phyloP scores from a whole-genome alignment of 2,329 filamentous ascomycete genomes.

The Penicillium sp. region DNA sequence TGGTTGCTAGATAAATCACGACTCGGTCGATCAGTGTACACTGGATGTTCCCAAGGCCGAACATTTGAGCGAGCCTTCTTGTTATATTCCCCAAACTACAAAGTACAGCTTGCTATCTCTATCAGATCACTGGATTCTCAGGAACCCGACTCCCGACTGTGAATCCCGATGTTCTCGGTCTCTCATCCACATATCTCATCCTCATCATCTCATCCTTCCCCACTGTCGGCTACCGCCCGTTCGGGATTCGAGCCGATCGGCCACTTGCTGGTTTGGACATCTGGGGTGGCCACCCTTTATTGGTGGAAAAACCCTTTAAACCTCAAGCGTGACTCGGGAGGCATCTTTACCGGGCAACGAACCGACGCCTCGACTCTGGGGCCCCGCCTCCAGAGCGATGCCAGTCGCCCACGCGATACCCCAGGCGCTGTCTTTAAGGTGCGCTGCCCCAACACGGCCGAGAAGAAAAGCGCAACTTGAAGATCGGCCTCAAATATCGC shows the following conservation, averaged over 20 bases:
- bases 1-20: not conserved
- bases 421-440: not conserved
- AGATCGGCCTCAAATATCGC: not conserved
- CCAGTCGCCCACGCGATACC: not conserved
- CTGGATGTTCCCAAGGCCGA: too few relatives aligned
- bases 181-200: too few relatives aligned
- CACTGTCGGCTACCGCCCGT: slow-evolving; percentile 4
- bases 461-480: not conserved
- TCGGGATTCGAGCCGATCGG: slow-evolving; percentile 4
- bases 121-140: not conserved
- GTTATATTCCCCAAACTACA: not conserved
- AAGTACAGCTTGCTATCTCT: not conserved
- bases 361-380: not conserved
- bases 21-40: not conserved
- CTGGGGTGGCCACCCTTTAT: not conserved
- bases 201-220: not conserved
- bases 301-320: not conserved
- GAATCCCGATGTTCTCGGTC: not conserved
- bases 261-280: not conserved
- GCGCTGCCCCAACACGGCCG: slow-evolving; percentile 1
- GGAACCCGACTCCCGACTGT: slow-evolving; percentile 1
- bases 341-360: not conserved
- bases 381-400: slow-evolving; percentile 3
- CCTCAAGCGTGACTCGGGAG: not conserved
- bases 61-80: not conserved